Percentiles rank a stretch among this genome's conserved stretches.
phyloP scores from a whole-genome alignment of 2,329 filamentous ascomycete genomes.

The Pseudocercospora eumusae region DNA sequence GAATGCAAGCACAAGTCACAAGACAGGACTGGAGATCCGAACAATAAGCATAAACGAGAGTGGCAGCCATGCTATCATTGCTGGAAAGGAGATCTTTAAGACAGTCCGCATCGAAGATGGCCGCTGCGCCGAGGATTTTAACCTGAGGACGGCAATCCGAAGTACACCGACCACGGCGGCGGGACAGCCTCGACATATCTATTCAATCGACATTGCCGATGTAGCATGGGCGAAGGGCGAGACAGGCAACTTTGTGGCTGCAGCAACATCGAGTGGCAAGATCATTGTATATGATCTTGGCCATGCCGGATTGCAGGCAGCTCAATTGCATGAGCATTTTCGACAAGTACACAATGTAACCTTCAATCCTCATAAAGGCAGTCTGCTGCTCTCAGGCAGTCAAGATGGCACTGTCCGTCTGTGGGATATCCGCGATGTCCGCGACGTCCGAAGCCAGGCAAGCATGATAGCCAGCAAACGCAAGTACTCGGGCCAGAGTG shows the following conservation, averaged over 20 bases:
- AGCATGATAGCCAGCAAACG: slow-evolving; percentile 58
- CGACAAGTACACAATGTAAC: slow-evolving; percentile 67
- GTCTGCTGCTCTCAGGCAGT: slow-evolving; percentile 63
- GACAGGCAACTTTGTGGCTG: slow-evolving; percentile 62
- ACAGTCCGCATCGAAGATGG: slow-evolving; percentile 60
- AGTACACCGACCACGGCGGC: slow-evolving; percentile 57
- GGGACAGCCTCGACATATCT: slow-evolving; percentile 47
- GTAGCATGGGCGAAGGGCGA: slow-evolving; percentile 68
- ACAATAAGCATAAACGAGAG: slow-evolving; percentile 65
- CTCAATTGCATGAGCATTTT: slow-evolving; percentile 64
- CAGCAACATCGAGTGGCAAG: slow-evolving; percentile 65
- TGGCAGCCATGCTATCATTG: slow-evolving; percentile 64
- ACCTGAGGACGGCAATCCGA: slow-evolving; percentile 62
- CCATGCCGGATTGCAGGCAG: slow-evolving; percentile 61
- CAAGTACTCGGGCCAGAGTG: slow-evolving; percentile 59
- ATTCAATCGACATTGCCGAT: slow-evolving; percentile 62
- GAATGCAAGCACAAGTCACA: slow-evolving; percentile 61
- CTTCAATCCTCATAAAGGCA: slow-evolving; percentile 63
- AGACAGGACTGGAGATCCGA: slow-evolving; percentile 64
- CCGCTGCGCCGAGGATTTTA: slow-evolving; percentile 62
- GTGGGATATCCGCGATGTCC: slow-evolving; percentile 63
- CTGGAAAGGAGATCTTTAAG: slow-evolving; percentile 66
- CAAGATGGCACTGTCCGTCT: slow-evolving; percentile 65
- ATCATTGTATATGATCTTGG: slow-evolving; percentile 67
- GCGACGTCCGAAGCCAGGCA: slow-evolving; percentile 35